Conservation (phyloP, 106 monocot species). For the Chionographis japonica region DNA sequence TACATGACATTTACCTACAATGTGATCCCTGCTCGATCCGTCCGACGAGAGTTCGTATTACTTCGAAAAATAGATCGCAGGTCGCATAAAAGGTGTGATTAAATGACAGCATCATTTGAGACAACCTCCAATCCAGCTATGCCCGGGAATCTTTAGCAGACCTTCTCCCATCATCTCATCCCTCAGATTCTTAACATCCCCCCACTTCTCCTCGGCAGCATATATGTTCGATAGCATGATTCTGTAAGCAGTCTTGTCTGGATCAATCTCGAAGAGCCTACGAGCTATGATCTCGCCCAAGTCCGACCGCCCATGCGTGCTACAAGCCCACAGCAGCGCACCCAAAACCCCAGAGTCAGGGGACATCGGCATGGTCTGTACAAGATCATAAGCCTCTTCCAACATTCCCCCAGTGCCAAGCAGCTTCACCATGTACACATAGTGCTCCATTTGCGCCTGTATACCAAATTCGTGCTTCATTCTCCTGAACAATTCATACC, state of each 20-base stretch:
- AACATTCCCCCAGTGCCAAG: constrained; percentile 44
- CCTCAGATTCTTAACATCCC: constrained; percentile 33
- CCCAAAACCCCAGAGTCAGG: constrained; percentile 63
- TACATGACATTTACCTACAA: no score
- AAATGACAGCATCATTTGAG: neutral
- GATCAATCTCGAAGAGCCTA: constrained; percentile 36
- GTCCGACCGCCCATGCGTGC: constrained; percentile 40
- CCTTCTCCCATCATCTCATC: constrained; percentile 18
- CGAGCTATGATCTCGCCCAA: constrained; percentile 35
- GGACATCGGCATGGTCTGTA: constrained; percentile 41
- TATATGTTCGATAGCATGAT: constrained; percentile 67
- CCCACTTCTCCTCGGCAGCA: constrained; percentile 57
- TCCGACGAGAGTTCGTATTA: no score
- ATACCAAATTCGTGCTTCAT: constrained; percentile 53
- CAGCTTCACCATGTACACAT: constrained; percentile 66
- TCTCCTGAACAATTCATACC: constrained; percentile 27
- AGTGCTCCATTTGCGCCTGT: constrained; percentile 45
- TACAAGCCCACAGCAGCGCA: constrained; percentile 67
- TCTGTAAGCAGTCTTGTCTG: constrained; percentile 46
- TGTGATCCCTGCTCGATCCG: no score
- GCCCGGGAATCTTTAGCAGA: constrained; percentile 35
- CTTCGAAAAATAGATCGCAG: no score
- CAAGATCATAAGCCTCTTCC: constrained; percentile 52
- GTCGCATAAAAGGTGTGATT: no score
- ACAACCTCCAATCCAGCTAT: constrained; percentile 38